phyloP scores from a whole-genome alignment of 495 filamentous ascomycete genomes.

The Beverwykella pulmonaria region DNA sequence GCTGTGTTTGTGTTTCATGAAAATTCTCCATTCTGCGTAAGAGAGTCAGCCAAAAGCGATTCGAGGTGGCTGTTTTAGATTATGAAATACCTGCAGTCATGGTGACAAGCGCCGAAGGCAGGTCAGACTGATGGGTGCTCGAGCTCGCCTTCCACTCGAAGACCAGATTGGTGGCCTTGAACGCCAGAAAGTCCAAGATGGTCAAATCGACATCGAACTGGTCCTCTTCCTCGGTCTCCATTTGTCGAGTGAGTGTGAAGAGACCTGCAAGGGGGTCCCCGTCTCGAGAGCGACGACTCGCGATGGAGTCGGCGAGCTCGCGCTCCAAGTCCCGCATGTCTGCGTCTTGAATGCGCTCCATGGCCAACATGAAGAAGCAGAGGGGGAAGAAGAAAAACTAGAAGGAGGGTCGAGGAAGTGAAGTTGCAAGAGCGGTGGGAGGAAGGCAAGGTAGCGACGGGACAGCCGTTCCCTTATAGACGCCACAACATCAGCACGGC shows the following conservation, averaged over 20 bases:
- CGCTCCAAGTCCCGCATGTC: conserved; percentile 24
- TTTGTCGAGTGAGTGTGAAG: conserved; percentile 21
- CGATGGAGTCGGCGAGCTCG: conserved; percentile 20
- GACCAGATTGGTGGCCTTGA: conserved; percentile 29
- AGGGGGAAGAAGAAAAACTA: conserved; percentile 7
- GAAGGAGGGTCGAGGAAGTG: conserved; percentile 17
- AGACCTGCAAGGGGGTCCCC: conserved; percentile 31
- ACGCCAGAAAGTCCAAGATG: conserved; percentile 36
- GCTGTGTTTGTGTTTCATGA: conserved; percentile 26
- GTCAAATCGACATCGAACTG: conserved; percentile 36
- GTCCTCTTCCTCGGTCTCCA: conserved; percentile 27
- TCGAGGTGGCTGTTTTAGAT: neutral
- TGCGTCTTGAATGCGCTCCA: conserved; percentile 7
- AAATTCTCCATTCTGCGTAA: conserved; percentile 27
- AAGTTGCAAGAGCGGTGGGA: conserved; percentile 3
- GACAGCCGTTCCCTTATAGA: conserved; percentile 19
- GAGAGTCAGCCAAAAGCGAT: neutral
- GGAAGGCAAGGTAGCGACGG: neutral
- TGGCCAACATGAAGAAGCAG: conserved; percentile 15
- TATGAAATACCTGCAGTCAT: conserved; percentile 28
- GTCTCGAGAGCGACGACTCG: neutral
- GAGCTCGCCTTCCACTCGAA: conserved; percentile 27
- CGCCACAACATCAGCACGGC: neutral
- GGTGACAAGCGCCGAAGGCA: conserved; percentile 20
- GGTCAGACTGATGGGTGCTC: conserved; percentile 26